Percentiles rank a stretch among this genome's conserved stretches.
These are phyloP conservation scores for Leucosporidium creatinivorum DNA, from an alignment of 768 basidiomycete genomes.

Conservation along the genomic window DNA sequence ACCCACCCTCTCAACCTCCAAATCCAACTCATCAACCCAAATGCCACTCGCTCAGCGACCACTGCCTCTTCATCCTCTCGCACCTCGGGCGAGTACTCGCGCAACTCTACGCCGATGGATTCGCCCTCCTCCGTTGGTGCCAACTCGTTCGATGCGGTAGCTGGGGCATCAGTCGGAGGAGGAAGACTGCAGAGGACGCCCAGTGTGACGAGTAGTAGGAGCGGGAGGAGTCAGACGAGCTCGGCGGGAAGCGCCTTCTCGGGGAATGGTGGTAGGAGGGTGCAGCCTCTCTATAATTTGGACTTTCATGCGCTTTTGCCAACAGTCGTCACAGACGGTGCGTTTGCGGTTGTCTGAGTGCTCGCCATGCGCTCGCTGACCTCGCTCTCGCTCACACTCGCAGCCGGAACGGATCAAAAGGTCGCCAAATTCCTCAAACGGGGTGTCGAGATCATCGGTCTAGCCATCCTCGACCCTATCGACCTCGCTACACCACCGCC, in stretches of 20 bases:
- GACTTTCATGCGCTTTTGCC: conserved; percentile 81
- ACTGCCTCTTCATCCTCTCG: conserved; percentile 36
- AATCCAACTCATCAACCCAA: conserved; percentile 76
- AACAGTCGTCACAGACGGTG: conserved; percentile 73
- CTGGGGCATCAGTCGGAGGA: conserved; percentile 15
- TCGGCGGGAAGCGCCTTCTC: conserved; percentile 28
- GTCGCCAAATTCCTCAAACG: conserved; percentile 65
- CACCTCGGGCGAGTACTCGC: conserved; percentile 48
- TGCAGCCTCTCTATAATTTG: conserved; percentile 63
- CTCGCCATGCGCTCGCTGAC: too few relatives aligned
- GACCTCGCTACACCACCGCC: conserved; percentile 44
- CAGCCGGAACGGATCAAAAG: conserved; percentile 60
- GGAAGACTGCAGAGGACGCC: conserved; percentile 6
- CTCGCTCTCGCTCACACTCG: neutral
- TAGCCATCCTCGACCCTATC: conserved; percentile 70
- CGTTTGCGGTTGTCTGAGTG: neutral
- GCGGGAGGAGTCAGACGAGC: conserved; percentile 4
- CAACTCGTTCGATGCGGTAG: conserved; percentile 16
- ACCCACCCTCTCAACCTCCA: conserved; percentile 85
- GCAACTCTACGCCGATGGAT: conserved; percentile 29
- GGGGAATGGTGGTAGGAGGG: conserved; percentile 2
- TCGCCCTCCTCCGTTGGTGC: neutral
- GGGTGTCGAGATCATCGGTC: conserved; percentile 67
- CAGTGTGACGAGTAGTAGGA: neutral
- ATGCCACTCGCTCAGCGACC: conserved; percentile 34